Evolutionary conservation across 257 asterid species (phyloP).

Genomic region (Dorcoceras hygrometricum): DNA sequence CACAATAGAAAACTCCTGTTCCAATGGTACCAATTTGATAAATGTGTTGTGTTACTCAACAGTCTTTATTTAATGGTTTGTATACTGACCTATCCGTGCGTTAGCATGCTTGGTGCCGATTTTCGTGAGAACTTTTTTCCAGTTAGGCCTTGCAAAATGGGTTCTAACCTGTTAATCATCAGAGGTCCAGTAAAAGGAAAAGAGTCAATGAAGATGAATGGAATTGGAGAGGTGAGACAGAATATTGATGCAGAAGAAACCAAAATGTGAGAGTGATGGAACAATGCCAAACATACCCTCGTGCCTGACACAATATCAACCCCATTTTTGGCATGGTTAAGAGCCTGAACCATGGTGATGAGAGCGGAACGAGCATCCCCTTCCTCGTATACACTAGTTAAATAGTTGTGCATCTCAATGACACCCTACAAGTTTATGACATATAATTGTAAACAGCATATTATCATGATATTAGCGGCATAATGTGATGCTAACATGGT

Average conservation of each 20-base stretch:
- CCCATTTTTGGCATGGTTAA: slow-evolving; percentile 95
- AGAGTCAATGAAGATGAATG: slow-evolving; percentile 6
- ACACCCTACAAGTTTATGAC: slow-evolving; percentile 51
- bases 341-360: slow-evolving; percentile 96
- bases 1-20: slow-evolving; percentile 93
- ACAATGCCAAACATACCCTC: slow-evolving; percentile 44
- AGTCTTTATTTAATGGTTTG: slow-evolving; percentile 1
- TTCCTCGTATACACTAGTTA: slow-evolving; percentile 94
- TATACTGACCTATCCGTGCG: slow-evolving; percentile 72
- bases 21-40: slow-evolving; percentile 10
- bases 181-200: background rate
- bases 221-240: background rate
- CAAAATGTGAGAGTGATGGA: background rate
- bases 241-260: background rate
- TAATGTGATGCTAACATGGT: slow-evolving; percentile 7
- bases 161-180: slow-evolving; percentile 68
- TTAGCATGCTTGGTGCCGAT: slow-evolving; percentile 84
- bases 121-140: slow-evolving; percentile 87
- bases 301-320: slow-evolving; percentile 89
- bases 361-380: slow-evolving; percentile 98
- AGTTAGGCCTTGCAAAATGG: slow-evolving; percentile 94
- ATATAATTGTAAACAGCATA: slow-evolving; percentile 8
- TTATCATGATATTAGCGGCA: background rate
- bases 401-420: slow-evolving; percentile 94
- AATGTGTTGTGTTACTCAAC: background rate